Conservation (phyloP, 805 yeast genomes). For the Metschnikowia lochheadii region DNA sequence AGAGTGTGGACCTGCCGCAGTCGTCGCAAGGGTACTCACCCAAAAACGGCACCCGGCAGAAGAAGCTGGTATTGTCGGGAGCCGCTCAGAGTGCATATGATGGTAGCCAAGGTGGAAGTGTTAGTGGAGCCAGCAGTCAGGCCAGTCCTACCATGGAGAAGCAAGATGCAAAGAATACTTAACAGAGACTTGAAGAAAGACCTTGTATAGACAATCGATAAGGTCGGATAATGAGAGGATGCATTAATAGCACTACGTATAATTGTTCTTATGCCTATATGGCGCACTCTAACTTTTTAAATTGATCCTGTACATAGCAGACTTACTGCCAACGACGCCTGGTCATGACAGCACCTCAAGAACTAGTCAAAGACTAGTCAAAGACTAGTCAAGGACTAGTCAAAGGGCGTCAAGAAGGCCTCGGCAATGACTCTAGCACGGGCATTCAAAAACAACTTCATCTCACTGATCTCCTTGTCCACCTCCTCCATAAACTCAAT, state of each 20-base stretch:
- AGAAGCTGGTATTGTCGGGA: conserved; percentile 8
- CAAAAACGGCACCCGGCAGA: conserved; percentile 24
- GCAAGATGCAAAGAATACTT: not conserved
- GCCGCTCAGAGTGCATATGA: not conserved
- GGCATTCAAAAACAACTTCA: conserved; percentile 94
- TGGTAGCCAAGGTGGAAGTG: not conserved
- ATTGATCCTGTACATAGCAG: not conserved
- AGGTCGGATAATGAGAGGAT: not conserved
- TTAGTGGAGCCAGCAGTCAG: conserved; percentile 1
- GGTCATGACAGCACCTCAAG: conserved; percentile 2
- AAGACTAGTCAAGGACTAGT: conserved; percentile 30
- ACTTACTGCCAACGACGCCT: not conserved
- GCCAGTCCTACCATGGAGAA: conserved; percentile 1
- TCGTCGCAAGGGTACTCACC: conserved; percentile 30
- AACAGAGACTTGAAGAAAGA: too few species aligned
- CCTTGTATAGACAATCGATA: not conserved
- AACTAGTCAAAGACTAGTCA: too few species aligned
- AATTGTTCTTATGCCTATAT: not conserved
- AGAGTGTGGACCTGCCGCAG: conserved; percentile 23
- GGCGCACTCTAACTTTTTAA: not conserved
- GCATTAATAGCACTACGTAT: not conserved
- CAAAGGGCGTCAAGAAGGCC: conserved; percentile 87
- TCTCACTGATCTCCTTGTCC: conserved; percentile 96
- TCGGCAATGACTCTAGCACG: conserved; percentile 98
- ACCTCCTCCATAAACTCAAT: conserved; percentile 99